Base-by-base conservation (phyloP, 306 rosid species). In the Inga leiocalycina region DNA sequence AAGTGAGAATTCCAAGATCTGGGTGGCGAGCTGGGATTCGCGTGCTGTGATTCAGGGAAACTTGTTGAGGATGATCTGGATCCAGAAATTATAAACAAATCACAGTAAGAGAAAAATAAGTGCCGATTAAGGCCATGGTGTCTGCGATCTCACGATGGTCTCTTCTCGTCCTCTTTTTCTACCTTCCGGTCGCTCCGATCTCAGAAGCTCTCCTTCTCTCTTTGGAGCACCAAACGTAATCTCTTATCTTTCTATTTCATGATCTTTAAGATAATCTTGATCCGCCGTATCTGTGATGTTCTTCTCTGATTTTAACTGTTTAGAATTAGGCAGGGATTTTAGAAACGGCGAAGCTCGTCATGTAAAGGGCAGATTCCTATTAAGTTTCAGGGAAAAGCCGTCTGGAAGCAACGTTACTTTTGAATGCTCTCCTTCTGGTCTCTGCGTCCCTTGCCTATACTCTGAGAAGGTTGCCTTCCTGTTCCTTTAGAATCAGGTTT, bases 351-450 rank as follows among this genome's bases (percentile, higher is more conserved):
- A 78, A 45, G 52, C 74, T 54, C 83, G 62, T 64, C 71, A 77
- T 61, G 79, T 86, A 59, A 84, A 87, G 79, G 86, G 87, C 43
- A 92, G 98, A 85, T 85, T 79, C 89, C 88, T 92, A 71, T 54
- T 89, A 85, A 85, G 93, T 89, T 89, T 95, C 85, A 92, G 80
- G 85, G 98, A 95, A 66, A 87, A 87, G 20, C 92, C 89, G 54
- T 51, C 64, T 22, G 97, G 98, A 88, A 92, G 86, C 73, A 95
- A 95, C 84, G 27, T 82, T 45, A 88, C 97, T 54, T 95, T 87
- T 74, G 95, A 91, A 20, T 95, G 98, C 84, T 80, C 95, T 82
- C 98, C 94, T 71, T 91, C 95, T 52, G 98, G 98, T 48, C 97
- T 97, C 44, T 95, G 98, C 75, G 87, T 95, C 52, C 86, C 94